These are phyloP conservation scores for Alternaria burnsii DNA, from an alignment of 2,329 filamentous ascomycete species.

Conservation along the genomic window DNA sequence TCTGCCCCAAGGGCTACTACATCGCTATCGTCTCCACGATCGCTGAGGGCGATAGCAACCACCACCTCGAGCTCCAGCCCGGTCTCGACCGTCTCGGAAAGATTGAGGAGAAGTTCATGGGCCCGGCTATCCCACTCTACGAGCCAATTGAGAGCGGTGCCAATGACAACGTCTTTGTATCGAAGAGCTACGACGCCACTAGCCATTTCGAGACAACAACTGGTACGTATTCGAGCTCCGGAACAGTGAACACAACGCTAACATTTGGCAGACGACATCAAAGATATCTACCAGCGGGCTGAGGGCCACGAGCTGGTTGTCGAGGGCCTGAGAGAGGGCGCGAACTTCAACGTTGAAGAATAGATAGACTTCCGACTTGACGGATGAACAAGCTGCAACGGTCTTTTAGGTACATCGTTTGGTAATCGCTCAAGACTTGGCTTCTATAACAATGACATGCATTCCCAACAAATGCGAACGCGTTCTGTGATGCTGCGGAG, in stretches of 20 bases:
- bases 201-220: slow-evolving; percentile 96
- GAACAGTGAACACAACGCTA: slow-evolving; percentile 4
- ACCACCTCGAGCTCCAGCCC: slow-evolving; percentile 92
- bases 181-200: slow-evolving; percentile 97
- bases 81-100: slow-evolving; percentile 90
- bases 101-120: slow-evolving; percentile 98
- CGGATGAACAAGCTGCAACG: slow-evolving; percentile 17
- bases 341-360: slow-evolving; percentile 72
- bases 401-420: slow-evolving; percentile 21
- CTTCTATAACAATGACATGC: slow-evolving; percentile 20
- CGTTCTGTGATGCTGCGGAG: slow-evolving; percentile 15
- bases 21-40: slow-evolving; percentile 98
- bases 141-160: slow-evolving; percentile 84
- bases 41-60: slow-evolving; percentile 88
- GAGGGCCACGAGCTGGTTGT: slow-evolving; percentile 87
- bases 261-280: slow-evolving; percentile 79
- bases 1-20: slow-evolving; percentile 99
- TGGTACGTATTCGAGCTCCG: slow-evolving; percentile 53
- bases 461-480: slow-evolving; percentile 5
- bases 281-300: slow-evolving; percentile 87
- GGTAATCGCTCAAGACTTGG: slow-evolving; percentile 7
- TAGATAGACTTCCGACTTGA: slow-evolving; percentile 23
- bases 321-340: slow-evolving; percentile 82
- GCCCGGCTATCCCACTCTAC: slow-evolving; percentile 89
- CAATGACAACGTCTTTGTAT: slow-evolving; percentile 94